A percentile compares a stretch with the other conserved stretches of the same genome.
Evolutionary conservation across 257 asterid species (phyloP).

Genomic region (Verbena officinalis): DNA sequence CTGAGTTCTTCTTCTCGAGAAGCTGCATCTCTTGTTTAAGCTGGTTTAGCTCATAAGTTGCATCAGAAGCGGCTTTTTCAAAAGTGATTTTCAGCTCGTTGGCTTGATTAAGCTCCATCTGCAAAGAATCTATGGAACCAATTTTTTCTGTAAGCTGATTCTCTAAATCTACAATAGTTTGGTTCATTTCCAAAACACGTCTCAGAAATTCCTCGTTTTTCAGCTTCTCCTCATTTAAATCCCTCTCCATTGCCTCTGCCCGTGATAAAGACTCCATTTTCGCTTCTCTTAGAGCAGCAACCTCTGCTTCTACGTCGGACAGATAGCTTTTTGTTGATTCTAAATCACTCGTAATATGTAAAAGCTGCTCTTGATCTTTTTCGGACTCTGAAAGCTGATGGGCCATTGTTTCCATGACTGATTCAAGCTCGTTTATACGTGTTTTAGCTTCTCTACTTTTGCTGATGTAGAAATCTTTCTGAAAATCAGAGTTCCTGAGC

Average conservation of each 20-base stretch:
- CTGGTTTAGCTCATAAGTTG: slow-evolving; percentile 29
- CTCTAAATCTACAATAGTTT: slow-evolving; percentile 34
- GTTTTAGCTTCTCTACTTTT: slow-evolving; percentile 36
- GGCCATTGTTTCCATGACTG: slow-evolving; percentile 26
- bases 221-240: slow-evolving; percentile 35
- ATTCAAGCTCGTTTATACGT: slow-evolving; percentile 45
- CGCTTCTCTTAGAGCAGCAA: slow-evolving; percentile 32
- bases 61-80: slow-evolving; percentile 38
- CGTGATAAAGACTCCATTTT: slow-evolving; percentile 31
- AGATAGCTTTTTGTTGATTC: slow-evolving; percentile 33
- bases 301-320: slow-evolving; percentile 36
- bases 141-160: slow-evolving; percentile 42
- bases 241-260: slow-evolving; percentile 31
- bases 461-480: slow-evolving; percentile 44
- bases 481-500: slow-evolving; percentile 48
- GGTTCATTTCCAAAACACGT: slow-evolving; percentile 37
- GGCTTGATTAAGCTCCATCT: slow-evolving; percentile 37
- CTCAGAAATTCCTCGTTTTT: slow-evolving; percentile 38
- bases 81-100: slow-evolving; percentile 34
- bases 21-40: slow-evolving; percentile 38
- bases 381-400: slow-evolving; percentile 29
- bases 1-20: slow-evolving; percentile 37
- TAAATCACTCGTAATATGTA: slow-evolving; percentile 32
- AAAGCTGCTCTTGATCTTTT: slow-evolving; percentile 36
- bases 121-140: slow-evolving; percentile 30